Base-by-base conservation (phyloP, 257 asterid species). In the Plantago elongata region DNA sequence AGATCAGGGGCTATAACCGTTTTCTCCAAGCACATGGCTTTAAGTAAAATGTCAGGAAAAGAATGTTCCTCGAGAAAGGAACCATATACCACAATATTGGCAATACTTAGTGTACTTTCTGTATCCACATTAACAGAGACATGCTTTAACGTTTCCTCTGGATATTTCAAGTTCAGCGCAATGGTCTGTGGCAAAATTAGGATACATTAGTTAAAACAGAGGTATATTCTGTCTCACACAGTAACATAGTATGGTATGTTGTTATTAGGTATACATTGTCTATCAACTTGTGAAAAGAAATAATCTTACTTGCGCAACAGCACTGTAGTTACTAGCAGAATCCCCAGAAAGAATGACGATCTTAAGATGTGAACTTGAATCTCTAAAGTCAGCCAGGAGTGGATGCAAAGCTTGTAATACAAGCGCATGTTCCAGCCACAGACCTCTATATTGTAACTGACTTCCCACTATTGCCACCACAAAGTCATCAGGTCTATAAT, bases 401-500 rank as follows among this genome's bases (percentile, higher is more conserved):
- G 96, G 97, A 60, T 79, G 54, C 49, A 90, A 65, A 65, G 96
- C 89, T 77, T 84, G 83, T 62, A 93, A 81, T 62, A 93, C 75
- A 47, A 90, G 75, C 78, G 97, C 93, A 59, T 89, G 92, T 60
- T 93, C 97, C 51, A 89, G 90, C 99, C 96, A 93, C 29, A 80
- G 75, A 69, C 94, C 92, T 79, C 71, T 80, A 69, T 93, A 84
- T 30, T 81, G 68, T 64, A 89, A 74, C 59, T 81, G 92, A 64
- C 85, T 84, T 63, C 96, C 96, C 68, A 85, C 90, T 65, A 93
- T 61, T 51, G 79, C 85, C 66, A 90, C 69, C 69, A 82, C 73
- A 62, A 93, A 90, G 62, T 75, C 76, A 64, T 72, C 76, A 45
- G 75, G 68, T 45, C 75, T 76, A 54, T 72, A 61, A 55, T 70